Percentiles rank a stretch among this genome's conserved stretches.
These are phyloP conservation scores for Bruguiera hainesii DNA, from an alignment of 441 rosid species.

Conservation along the genomic window DNA sequence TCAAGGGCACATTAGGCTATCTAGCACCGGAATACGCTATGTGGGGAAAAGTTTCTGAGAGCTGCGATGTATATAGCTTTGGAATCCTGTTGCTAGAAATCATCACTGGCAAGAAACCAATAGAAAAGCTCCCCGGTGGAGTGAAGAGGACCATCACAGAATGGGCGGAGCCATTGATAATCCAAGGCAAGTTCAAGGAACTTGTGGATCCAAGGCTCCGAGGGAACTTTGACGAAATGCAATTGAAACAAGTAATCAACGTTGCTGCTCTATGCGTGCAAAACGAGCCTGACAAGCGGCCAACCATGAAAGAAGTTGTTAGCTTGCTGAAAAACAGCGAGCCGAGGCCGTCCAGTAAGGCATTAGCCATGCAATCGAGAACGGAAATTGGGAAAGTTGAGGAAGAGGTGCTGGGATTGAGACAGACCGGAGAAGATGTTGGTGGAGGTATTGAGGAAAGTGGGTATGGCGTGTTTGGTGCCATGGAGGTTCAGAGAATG, in stretches of 20 bases:
- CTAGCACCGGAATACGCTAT: conserved; percentile 74
- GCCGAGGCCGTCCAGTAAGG: conserved; percentile 19
- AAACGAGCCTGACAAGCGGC: conserved; percentile 47
- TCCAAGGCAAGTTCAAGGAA: conserved; percentile 43
- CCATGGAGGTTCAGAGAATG: conserved; percentile 40
- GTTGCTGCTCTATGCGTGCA: conserved; percentile 56
- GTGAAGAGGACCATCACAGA: conserved; percentile 47
- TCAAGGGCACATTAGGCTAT: conserved; percentile 75
- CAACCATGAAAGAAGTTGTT: conserved; percentile 57
- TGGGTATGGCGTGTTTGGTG: conserved; percentile 49
- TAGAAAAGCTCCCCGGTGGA: conserved; percentile 47
- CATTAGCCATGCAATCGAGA: conserved; percentile 28
- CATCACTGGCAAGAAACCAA: conserved; percentile 56
- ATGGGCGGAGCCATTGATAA: conserved; percentile 63
- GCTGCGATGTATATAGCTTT: conserved; percentile 79
- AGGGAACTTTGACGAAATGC: conserved; percentile 53
- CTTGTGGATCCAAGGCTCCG: conserved; percentile 60
- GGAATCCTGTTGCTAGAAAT: conserved; percentile 69
- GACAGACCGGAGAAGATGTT: conserved; percentile 23
- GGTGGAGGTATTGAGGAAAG: conserved; percentile 26
- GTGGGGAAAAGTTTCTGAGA: conserved; percentile 76
- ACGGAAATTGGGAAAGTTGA: conserved; percentile 45
- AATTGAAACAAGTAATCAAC: conserved; percentile 43
- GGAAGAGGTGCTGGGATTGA: conserved; percentile 46
- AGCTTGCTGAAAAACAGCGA: conserved; percentile 49